Base-by-base conservation (phyloP, 2,329 filamentous ascomycete species). In the Cladophialophora immunda region DNA sequence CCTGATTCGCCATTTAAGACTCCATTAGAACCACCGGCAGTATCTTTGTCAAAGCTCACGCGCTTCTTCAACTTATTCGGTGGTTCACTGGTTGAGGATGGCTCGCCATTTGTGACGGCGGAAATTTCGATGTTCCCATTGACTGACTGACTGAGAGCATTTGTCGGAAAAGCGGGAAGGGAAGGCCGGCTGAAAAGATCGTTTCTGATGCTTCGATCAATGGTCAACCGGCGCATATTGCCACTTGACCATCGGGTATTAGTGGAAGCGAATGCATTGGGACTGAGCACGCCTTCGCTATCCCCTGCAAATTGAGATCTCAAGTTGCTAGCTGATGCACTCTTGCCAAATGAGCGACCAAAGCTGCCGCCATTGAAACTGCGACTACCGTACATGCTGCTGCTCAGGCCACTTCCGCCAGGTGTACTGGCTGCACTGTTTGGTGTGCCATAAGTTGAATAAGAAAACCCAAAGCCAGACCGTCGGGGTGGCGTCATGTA, bases 391-490 rank as follows among this genome's bases (percentile, higher is more conserved):
- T 74, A 77, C 58, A 78, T 69, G 65, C 78, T 81, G 29, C 80
- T 80, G 34, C 73, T 75, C 52, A 78, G 68, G 62, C 77, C 75
- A 62, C 76, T 76, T 47, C 78, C 78, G 41, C 87, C 89, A 4
- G 92, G 91, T 6, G 91, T 91, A 77, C 90, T 92, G 52, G 87
- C 83, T 41, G 83, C 85, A 75, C 90, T 85, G 4, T 90, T 88
- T 5, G 94, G 93, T 1, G 91, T 94, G 53, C 92, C 93, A 73
- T 97, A 97, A 2, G 90, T 93, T 70, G 93, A 97, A 80, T 97
- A 97, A 1, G 91, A 93, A 77, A 97, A 97, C 2, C 94, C 94
- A 76, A 92, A 97, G 4, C 92, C 93, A 64, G 81, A 81, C 64
- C 91, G 87, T 80, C 93, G 94, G 73, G 93, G 92, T 0, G 94